A percentile compares a stretch with the other conserved stretches of the same genome.
phyloP scores from a whole-genome alignment of 1,139 yeast species.

The Hyphopichia wangnamkhiaoensis region DNA sequence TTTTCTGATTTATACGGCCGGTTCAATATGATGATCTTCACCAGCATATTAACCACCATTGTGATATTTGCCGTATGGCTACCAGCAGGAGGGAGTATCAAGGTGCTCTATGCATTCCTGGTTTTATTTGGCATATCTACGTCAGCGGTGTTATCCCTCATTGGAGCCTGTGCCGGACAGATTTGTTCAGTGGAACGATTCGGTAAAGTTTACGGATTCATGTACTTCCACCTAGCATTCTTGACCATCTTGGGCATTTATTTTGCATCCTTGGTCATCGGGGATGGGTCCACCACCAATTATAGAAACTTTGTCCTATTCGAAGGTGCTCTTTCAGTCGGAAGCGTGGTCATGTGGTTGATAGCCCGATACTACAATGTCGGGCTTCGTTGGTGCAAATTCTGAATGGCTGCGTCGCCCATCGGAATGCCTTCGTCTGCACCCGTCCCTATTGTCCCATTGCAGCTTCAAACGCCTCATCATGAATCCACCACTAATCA shows the following conservation, averaged over 20 bases:
- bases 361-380: conserved; percentile 23
- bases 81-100: conserved; percentile 28
- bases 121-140: conserved; percentile 31
- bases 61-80: conserved; percentile 48
- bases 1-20: conserved; percentile 52
- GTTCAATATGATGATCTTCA: conserved; percentile 51
- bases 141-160: conserved; percentile 31
- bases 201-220: conserved; percentile 70
- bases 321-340: conserved; percentile 27
- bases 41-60: conserved; percentile 37
- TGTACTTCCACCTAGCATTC: conserved; percentile 64
- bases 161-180: conserved; percentile 54
- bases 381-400: conserved; percentile 28
- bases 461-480: too few relatives aligned
- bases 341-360: conserved; percentile 21
- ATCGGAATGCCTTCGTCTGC: too few relatives aligned
- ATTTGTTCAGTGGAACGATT: conserved; percentile 64
- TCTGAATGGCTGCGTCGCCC: conserved; percentile 10
- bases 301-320: conserved; percentile 26
- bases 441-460: too few relatives aligned
- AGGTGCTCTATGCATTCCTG: conserved; percentile 24
- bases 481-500: too few relatives aligned
- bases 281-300: conserved; percentile 14
- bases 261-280: conserved; percentile 28
- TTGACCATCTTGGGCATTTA: conserved; percentile 49